These are phyloP conservation scores for Nothophoma quercina DNA, from an alignment of 2,329 filamentous ascomycete genomes.

Conservation along the genomic window DNA sequence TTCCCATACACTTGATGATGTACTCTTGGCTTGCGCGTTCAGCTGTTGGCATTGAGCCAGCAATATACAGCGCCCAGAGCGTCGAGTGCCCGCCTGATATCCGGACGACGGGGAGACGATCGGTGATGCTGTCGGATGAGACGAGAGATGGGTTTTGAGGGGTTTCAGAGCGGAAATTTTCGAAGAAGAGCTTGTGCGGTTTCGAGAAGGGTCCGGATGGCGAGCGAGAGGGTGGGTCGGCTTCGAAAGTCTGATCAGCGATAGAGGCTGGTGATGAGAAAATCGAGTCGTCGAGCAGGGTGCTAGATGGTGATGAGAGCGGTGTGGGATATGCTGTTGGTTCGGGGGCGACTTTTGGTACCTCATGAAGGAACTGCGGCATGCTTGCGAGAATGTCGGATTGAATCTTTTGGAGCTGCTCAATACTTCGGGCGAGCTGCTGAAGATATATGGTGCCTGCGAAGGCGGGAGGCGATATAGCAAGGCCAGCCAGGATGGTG, in stretches of 20 bases:
- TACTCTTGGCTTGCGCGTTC: constrained; percentile 34
- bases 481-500: constrained; percentile 35
- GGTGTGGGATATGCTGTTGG: neutral
- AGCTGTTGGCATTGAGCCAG: constrained; percentile 39
- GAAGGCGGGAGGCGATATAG: constrained; percentile 36
- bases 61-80: constrained; percentile 44
- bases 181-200: constrained; percentile 4
- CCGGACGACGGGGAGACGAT: constrained; percentile 42
- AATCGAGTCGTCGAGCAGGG: neutral
- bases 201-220: neutral
- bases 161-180: constrained; percentile 30
- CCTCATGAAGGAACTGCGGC: constrained; percentile 46
- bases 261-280: neutral
- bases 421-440: constrained; percentile 33
- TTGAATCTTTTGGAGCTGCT: constrained; percentile 36
- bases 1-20: constrained; percentile 59
- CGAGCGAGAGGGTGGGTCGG: neutral
- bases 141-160: neutral
- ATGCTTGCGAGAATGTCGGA: constrained; percentile 45
- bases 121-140: constrained; percentile 8
- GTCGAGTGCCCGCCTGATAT: constrained; percentile 41
- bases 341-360: constrained; percentile 27
- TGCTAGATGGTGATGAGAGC: neutral
- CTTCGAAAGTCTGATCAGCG: neutral
- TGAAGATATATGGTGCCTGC: constrained; percentile 25